Conservation (phyloP, 1,284 basidiomycete species). For the Hemileia vastatrix region DNA sequence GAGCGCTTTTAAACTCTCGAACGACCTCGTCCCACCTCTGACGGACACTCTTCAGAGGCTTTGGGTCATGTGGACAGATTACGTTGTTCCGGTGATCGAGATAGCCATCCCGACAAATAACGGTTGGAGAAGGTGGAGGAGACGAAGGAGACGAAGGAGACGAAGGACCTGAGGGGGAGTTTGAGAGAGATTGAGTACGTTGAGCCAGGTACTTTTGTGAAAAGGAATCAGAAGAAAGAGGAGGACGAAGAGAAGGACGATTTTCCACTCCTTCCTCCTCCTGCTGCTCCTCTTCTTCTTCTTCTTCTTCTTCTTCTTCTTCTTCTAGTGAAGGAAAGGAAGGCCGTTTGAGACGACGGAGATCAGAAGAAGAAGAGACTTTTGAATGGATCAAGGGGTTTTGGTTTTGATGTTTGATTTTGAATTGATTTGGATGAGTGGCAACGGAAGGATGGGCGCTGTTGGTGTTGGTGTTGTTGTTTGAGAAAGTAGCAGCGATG, state of each 20-base stretch:
- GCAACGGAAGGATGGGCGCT: too few species aligned
- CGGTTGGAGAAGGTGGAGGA: conserved; percentile 1
- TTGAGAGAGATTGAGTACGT: background rate
- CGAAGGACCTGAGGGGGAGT: background rate
- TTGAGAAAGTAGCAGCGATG: conserved; percentile 10
- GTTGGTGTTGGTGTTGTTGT: background rate
- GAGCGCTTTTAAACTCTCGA: conserved; percentile 6
- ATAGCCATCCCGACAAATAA: conserved; percentile 18
- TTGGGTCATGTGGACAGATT: conserved; percentile 20
- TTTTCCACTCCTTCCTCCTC: too few species aligned
- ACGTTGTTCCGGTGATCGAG: conserved; percentile 17
- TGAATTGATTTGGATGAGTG: background rate
- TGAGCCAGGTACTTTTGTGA: background rate
- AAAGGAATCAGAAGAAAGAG: too few species aligned
- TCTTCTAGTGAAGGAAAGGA: too few species aligned
- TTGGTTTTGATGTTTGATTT: too few species aligned
- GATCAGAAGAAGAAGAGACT: too few species aligned
- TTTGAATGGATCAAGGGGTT: too few species aligned
- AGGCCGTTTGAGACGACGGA: too few species aligned
- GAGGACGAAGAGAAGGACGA: too few species aligned
- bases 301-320: too few species aligned
- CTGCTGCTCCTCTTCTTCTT: too few species aligned
- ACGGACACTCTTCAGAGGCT: conserved; percentile 15
- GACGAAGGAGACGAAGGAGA: too few species aligned
- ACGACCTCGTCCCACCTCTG: conserved; percentile 12